phyloP scores from a whole-genome alignment of 2,329 filamentous ascomycete genomes.

The Fusarium aywerte region DNA sequence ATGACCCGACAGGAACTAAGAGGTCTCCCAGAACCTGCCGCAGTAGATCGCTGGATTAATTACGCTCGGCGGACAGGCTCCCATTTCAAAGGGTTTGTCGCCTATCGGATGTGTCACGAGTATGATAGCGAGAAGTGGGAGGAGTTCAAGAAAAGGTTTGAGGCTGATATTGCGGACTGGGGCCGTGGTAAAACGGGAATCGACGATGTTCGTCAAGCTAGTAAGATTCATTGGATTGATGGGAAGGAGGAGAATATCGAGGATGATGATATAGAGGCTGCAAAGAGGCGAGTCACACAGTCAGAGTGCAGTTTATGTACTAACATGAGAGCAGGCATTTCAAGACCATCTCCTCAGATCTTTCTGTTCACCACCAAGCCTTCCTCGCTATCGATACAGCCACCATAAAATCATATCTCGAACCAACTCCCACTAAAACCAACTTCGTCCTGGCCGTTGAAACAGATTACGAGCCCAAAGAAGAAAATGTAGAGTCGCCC shows the following conservation, averaged over 20 bases:
- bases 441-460: slow-evolving; percentile 41
- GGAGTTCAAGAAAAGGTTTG: slow-evolving; percentile 42
- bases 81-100: slow-evolving; percentile 10
- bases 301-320: not conserved
- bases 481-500: slow-evolving; percentile 2
- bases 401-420: slow-evolving; percentile 43
- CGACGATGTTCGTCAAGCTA: slow-evolving; percentile 22
- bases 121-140: slow-evolving; percentile 42
- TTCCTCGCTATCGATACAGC: slow-evolving; percentile 43
- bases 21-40: not conserved
- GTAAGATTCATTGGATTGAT: slow-evolving; percentile 43
- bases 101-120: slow-evolving; percentile 38
- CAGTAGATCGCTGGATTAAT: slow-evolving; percentile 23
- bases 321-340: slow-evolving; percentile 21
- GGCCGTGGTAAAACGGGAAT: slow-evolving; percentile 24
- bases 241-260: slow-evolving; percentile 20
- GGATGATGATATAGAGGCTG: slow-evolving; percentile 37
- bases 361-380: not conserved
- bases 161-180: slow-evolving; percentile 43
- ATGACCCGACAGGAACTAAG: slow-evolving; percentile 30
- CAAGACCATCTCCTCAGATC: not conserved
- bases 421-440: not conserved
- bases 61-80: not conserved
- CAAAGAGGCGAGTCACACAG: slow-evolving; percentile 28
- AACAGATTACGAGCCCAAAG: not conserved